Conservation (phyloP, 2,329 filamentous ascomycete genomes). For the Diaporthe ilicicola region DNA sequence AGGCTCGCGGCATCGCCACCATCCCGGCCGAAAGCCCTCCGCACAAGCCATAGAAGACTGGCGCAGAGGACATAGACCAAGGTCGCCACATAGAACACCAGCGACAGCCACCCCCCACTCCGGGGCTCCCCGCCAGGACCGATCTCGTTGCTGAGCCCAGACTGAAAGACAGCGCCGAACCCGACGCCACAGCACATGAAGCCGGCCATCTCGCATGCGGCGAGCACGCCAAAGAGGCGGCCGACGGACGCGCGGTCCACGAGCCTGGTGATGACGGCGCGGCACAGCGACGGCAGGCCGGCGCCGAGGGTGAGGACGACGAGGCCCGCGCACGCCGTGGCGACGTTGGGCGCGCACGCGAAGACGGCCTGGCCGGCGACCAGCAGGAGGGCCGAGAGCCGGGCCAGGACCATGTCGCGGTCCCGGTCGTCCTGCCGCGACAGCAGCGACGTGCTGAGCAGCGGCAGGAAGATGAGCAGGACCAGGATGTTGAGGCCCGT, state of each 20-base stretch:
- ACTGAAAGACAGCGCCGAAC: slow-evolving; percentile 19
- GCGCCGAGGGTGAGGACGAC: slow-evolving; percentile 26
- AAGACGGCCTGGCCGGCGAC: slow-evolving; percentile 20
- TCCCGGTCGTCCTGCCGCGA: not conserved
- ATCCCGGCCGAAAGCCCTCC: not conserved
- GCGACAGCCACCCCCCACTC: not conserved
- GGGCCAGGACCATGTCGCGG: slow-evolving; percentile 20
- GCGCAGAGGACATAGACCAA: slow-evolving; percentile 10
- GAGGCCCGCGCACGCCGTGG: slow-evolving; percentile 16
- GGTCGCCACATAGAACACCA: slow-evolving; percentile 26
- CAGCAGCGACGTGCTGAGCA: not conserved
- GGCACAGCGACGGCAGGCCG: slow-evolving; percentile 26
- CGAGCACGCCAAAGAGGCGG: slow-evolving; percentile 23
- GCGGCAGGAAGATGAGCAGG: slow-evolving; percentile 11
- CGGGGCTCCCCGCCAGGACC: not conserved
- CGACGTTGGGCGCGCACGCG: not conserved
- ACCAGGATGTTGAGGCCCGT: slow-evolving; percentile 23
- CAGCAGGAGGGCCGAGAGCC: slow-evolving; percentile 9
- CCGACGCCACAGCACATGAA: slow-evolving; percentile 21
- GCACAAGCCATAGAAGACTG: slow-evolving; percentile 7
- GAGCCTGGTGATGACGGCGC: slow-evolving; percentile 12
- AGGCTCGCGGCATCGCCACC: not conserved
- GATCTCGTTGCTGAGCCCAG: not conserved
- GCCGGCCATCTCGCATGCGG: slow-evolving; percentile 10
- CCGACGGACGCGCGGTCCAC: not conserved